Evolutionary conservation across 371 early-diverging fungal genomes (phyloP), one percentile per base, ranked within the genome.

Genomic region (Gilbertella persicaria): DNA sequence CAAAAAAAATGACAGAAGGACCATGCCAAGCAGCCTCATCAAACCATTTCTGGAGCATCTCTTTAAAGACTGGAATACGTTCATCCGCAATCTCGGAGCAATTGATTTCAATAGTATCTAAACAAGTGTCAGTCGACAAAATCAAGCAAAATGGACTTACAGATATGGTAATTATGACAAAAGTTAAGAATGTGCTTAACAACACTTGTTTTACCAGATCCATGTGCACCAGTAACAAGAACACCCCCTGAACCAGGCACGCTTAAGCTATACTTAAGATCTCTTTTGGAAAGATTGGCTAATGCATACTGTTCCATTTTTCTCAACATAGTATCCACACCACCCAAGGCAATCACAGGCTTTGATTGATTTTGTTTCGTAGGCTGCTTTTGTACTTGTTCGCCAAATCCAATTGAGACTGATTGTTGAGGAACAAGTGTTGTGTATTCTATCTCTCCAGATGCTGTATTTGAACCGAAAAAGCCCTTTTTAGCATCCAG

Each of bases 1-100:
- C 99, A 56, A 99, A 91, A 51, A 96, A 91, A 26, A 98, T 64
- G 13, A 95, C 64, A 42, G 91, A 90, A 19, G 95, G 99, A 36
- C 88, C 75, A 53, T 85, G 84, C 82, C 84, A 89, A 13, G 83
- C 79, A 8, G 91, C 91, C 26, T 84, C 81, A 29, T 87, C 80
- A 55, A 89, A 83, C 62, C 79, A 82, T 47, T 73, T 62, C 45
- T 86, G 80, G 10, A 93, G 63, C 40, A 79, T 59, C 2, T 89
- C 87, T 45, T 80, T 82, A 42, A 92, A 62, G 6, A 81, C 77
- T 2, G 87, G 78, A 3, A 85, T 50, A 36, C 86, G 68, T 52
- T 86, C 88, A 45, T 83, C 78, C 16, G 80, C 78, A 21, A 87
- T 59, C 30, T 85, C 83, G 0, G 80, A 73, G 58, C 94, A 92